phyloP scores from a whole-genome alignment of 1,139 yeast species.

The Debaryomyces psychrophilus region DNA sequence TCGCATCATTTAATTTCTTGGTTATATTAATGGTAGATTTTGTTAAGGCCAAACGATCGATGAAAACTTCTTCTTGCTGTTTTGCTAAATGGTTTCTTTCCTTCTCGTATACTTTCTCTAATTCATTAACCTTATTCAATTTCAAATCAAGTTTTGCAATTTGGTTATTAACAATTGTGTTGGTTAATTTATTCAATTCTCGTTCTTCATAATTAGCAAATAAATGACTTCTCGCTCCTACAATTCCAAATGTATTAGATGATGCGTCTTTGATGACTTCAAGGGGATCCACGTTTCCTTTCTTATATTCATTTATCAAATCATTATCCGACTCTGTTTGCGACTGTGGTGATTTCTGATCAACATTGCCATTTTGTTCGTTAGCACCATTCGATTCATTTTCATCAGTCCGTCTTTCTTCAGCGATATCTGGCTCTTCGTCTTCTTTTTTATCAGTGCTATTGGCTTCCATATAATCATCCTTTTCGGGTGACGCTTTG shows the following conservation, averaged over 20 bases:
- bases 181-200: slow-evolving; percentile 64
- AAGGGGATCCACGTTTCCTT: slow-evolving; percentile 11
- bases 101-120: slow-evolving; percentile 77
- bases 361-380: slow-evolving; percentile 10
- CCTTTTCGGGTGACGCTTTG: background rate
- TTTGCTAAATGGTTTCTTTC: slow-evolving; percentile 74
- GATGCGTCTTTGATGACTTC: slow-evolving; percentile 49
- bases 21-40: slow-evolving; percentile 59
- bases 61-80: slow-evolving; percentile 79
- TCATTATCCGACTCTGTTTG: slow-evolving; percentile 1
- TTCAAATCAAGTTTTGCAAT: slow-evolving; percentile 77
- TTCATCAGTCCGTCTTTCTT: slow-evolving; percentile 8
- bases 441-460: slow-evolving; percentile 10
- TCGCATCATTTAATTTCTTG: slow-evolving; percentile 49
- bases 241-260: slow-evolving; percentile 59
- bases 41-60: slow-evolving; percentile 76
- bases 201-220: slow-evolving; percentile 84
- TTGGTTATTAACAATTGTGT: slow-evolving; percentile 69
- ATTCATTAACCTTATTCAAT: slow-evolving; percentile 63
- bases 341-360: slow-evolving; percentile 6
- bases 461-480: slow-evolving; percentile 6
- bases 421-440: slow-evolving; percentile 9
- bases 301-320: slow-evolving; percentile 11
- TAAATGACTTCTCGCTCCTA: slow-evolving; percentile 83
- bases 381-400: slow-evolving; percentile 6